Evolutionary conservation across 306 rosid species (phyloP).

Genomic region (Chamaecrista fasciculata): DNA sequence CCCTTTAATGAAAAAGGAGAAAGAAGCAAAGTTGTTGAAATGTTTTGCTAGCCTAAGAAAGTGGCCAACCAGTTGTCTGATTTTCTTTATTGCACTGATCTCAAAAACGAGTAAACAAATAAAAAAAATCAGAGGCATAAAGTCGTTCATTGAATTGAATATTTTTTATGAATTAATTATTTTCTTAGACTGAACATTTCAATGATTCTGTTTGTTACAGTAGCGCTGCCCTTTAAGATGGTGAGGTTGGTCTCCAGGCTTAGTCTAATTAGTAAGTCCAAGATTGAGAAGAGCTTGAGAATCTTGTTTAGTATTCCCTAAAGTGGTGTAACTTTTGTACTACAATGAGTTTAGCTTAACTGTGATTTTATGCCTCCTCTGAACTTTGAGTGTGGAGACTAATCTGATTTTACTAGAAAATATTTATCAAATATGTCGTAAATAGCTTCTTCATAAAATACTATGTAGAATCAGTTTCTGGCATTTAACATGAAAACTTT

Average conservation of each 20-base stretch:
- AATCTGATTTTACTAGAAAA: background rate
- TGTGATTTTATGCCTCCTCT: background rate
- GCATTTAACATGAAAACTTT: slow-evolving; percentile 14
- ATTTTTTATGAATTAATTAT: background rate
- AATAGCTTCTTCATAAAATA: background rate
- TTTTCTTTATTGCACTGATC: background rate
- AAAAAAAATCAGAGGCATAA: background rate
- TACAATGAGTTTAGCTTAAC: slow-evolving; percentile 3
- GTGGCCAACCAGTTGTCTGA: background rate
- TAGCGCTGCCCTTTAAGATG: background rate
- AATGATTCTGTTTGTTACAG: slow-evolving; percentile 1
- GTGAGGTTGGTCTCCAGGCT: background rate
- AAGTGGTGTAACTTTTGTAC: background rate
- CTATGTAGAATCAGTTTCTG: background rate
- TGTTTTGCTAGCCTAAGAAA: slow-evolving; percentile 5
- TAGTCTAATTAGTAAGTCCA: slow-evolving; percentile 11
- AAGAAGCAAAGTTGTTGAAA: background rate
- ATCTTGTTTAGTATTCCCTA: background rate
- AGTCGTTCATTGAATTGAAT: background rate
- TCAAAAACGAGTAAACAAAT: background rate
- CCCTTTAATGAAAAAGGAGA: background rate
- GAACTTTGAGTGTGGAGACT: slow-evolving; percentile 3
- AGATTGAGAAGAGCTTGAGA: slow-evolving; percentile 9
- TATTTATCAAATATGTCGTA: background rate
- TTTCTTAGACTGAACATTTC: slow-evolving; percentile 8